A percentile compares a stretch with the other conserved stretches of the same genome.
These are phyloP conservation scores for Serendipita sp. DNA, from an alignment of 768 basidiomycete genomes.

Conservation along the genomic window DNA sequence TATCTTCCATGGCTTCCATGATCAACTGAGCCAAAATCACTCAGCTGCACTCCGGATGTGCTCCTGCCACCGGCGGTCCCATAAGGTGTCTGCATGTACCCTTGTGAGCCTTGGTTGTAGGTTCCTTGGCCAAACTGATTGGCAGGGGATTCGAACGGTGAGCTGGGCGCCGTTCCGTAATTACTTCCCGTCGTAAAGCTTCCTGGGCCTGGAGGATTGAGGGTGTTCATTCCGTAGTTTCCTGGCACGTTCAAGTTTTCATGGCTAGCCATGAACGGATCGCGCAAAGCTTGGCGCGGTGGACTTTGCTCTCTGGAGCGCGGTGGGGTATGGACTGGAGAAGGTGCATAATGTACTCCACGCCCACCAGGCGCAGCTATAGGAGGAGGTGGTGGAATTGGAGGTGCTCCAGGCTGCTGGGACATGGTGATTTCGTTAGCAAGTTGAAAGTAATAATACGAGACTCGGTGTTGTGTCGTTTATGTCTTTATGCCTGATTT, in stretches of 20 bases:
- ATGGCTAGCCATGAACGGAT: conserved; percentile 3
- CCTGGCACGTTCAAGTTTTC: not conserved
- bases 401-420: not conserved
- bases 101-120: not conserved
- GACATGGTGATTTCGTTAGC: conserved; percentile 3
- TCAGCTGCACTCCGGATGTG: not conserved
- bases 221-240: not conserved
- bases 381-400: not conserved
- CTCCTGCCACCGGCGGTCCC: not conserved
- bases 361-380: not conserved
- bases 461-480: no score
- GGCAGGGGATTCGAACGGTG: not conserved
- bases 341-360: not conserved
- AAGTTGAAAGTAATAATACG: not conserved
- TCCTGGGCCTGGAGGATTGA: not conserved
- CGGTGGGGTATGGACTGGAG: not conserved
- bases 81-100: not conserved
- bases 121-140: not conserved
- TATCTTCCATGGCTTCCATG: not conserved
- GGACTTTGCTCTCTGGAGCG: not conserved
- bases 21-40: conserved; percentile 6
- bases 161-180: conserved; percentile 3
- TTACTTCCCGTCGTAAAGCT: not conserved
- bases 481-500: no score
- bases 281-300: not conserved